Evolutionary conservation across 495 filamentous ascomycete genomes (phyloP).

Genomic region (Penicillium turbatum): DNA sequence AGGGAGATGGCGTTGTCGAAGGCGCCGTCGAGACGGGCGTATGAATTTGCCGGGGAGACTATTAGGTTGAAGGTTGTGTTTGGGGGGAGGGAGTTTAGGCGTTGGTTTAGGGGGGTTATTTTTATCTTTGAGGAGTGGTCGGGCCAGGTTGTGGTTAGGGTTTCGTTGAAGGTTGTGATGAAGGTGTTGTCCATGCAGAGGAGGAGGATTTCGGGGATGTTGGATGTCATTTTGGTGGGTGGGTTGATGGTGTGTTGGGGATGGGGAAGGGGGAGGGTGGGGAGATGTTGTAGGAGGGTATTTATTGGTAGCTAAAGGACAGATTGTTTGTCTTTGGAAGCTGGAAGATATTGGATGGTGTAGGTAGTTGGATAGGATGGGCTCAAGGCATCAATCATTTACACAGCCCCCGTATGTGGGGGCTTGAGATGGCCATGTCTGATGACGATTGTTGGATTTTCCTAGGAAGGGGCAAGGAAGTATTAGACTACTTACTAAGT

Average conservation of each 20-base stretch:
- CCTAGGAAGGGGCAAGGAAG: too few relatives aligned
- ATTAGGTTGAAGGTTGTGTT: slow-evolving; percentile 39
- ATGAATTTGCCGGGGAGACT: slow-evolving; percentile 52
- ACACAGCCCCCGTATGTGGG: too few relatives aligned
- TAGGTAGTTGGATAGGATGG: too few relatives aligned
- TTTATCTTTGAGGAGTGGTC: slow-evolving; percentile 16
- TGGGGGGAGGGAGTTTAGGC: slow-evolving; percentile 28
- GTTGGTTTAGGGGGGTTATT: slow-evolving; percentile 33
- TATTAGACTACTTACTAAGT: too few relatives aligned
- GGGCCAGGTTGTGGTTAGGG: slow-evolving; percentile 19
- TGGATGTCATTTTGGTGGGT: slow-evolving; percentile 20
- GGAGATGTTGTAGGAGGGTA: neutral
- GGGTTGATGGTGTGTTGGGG: neutral
- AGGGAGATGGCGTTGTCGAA: slow-evolving; percentile 52
- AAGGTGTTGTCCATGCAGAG: slow-evolving; percentile 32
- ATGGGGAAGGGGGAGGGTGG: too few relatives aligned
- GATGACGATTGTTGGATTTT: too few relatives aligned
- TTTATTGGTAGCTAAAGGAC: too few relatives aligned
- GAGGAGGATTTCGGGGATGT: slow-evolving; percentile 39
- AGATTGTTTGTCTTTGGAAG: too few relatives aligned
- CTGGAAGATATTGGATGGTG: too few relatives aligned
- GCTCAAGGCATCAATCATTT: too few relatives aligned
- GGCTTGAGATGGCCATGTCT: too few relatives aligned
- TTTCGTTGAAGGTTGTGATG: slow-evolving; percentile 31
- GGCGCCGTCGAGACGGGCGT: slow-evolving; percentile 47